phyloP scores from a whole-genome alignment of 148 eudicot species.

The Rhododendron ferrugineum region DNA sequence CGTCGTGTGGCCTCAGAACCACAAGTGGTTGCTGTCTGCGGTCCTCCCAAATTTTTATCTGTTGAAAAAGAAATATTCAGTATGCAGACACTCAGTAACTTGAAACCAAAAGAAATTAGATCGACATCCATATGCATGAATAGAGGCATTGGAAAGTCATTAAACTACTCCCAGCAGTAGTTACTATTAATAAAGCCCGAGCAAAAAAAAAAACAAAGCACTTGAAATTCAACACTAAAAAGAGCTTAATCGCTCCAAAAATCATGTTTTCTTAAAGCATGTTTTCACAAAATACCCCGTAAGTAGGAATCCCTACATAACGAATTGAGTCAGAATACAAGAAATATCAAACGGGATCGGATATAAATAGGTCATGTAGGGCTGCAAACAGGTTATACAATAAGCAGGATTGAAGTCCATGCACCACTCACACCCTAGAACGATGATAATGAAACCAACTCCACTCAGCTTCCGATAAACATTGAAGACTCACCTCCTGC shows the following conservation, averaged over 20 bases:
- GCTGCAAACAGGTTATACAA: background rate
- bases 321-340: background rate
- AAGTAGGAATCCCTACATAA: background rate
- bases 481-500: background rate
- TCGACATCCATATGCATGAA: background rate
- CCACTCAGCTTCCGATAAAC: background rate
- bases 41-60: slow-evolving; percentile 98
- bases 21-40: slow-evolving; percentile 69
- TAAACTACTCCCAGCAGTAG: background rate
- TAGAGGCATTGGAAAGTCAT: background rate
- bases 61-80: slow-evolving; percentile 14
- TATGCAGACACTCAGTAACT: background rate
- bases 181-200: background rate
- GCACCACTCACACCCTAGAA: background rate
- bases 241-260: background rate
- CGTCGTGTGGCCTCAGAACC: slow-evolving; percentile 84
- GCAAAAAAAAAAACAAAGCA: background rate
- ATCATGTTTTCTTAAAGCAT: background rate
- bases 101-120: slow-evolving; percentile 1
- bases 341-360: background rate
- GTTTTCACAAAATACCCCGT: background rate
- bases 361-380: background rate
- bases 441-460: background rate
- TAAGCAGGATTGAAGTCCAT: background rate
- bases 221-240: background rate